Evolutionary conservation across 192 early-diverging fungal genomes (phyloP).

Genomic region (Backusella australiensis): DNA sequence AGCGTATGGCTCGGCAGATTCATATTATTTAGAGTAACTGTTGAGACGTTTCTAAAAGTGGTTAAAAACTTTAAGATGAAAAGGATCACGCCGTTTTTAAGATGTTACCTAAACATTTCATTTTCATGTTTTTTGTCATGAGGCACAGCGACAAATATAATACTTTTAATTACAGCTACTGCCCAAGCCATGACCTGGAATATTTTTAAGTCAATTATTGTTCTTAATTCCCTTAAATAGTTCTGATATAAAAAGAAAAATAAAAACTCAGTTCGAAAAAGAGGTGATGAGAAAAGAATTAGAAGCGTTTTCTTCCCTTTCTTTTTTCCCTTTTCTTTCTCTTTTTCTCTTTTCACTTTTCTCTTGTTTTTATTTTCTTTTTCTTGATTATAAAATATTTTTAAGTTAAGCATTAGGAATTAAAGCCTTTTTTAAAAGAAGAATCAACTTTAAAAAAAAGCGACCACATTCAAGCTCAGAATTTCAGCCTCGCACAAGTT

Average conservation of each 20-base stretch:
- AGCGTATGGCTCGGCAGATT: not conserved
- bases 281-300: not conserved
- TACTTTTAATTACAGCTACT: not conserved
- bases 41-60: not conserved
- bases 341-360: not conserved
- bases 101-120: not conserved
- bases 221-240: not conserved
- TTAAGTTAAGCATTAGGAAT: not conserved
- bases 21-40: not conserved
- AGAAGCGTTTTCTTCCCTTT: not conserved
- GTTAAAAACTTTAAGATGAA: not conserved
- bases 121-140: not conserved
- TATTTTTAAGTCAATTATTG: not conserved
- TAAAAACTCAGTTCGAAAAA: conserved; percentile 1
- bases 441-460: not conserved
- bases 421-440: not conserved
- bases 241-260: not conserved
- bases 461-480: not conserved
- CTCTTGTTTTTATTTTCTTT: not conserved
- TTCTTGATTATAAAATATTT: not conserved
- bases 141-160: not conserved
- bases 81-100: not conserved
- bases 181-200: not conserved
- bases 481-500: not conserved
- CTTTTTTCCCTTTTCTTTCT: not conserved